Evolutionary conservation across 2,329 filamentous ascomycete genomes (phyloP), one percentile per base, ranked within the genome.

Genomic region (Ascochyta clinopodiicola): DNA sequence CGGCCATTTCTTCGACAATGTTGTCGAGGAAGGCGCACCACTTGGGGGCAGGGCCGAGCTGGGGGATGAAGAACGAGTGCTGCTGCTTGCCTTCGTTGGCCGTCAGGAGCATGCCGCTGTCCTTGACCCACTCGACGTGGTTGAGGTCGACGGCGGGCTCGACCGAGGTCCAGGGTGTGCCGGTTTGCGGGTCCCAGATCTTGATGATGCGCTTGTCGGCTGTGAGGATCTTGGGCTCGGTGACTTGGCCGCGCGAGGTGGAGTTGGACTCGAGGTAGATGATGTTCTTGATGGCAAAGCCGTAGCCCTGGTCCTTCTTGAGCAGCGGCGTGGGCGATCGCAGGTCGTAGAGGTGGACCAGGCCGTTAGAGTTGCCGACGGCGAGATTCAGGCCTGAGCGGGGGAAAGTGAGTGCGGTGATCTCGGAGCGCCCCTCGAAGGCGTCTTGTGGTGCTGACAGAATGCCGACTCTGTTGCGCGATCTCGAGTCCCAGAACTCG

Each of bases 1-100:
- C 94, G 8, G 94, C 94, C 92, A 99, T 97, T 77, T 99, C 96
- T 79, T 99, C 95, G 9, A 98, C 95, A 69, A 99, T 86, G 69
- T 96, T 97, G 78, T 99, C 96, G 59, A 99, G 80, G 85, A 98
- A 98, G 3, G 90, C 88, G 73, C 95, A 98, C 95, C 95, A 99
- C 69, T 87, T 91, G 0, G 95, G 96, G 1, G 95, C 93, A 0
- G 94, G 92, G 1, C 95, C 95, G 21, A 98, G 84, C 70, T 96
- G 92, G 2, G 94, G 94, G 47, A 98, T 90, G 74, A 97, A 95
- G 80, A 97, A 98, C 0, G 92, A 88, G 75, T 98, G 93, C 72
- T 97, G 93, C 64, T 96, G 92, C 66, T 92, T 88, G 54, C 95
- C 96, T 79, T 99, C 95, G 71, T 99, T 99, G 35, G 96, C 95